These are phyloP conservation scores for Blastomyces emzantsi DNA, from an alignment of 2,329 filamentous ascomycete genomes.

Conservation along the genomic window DNA sequence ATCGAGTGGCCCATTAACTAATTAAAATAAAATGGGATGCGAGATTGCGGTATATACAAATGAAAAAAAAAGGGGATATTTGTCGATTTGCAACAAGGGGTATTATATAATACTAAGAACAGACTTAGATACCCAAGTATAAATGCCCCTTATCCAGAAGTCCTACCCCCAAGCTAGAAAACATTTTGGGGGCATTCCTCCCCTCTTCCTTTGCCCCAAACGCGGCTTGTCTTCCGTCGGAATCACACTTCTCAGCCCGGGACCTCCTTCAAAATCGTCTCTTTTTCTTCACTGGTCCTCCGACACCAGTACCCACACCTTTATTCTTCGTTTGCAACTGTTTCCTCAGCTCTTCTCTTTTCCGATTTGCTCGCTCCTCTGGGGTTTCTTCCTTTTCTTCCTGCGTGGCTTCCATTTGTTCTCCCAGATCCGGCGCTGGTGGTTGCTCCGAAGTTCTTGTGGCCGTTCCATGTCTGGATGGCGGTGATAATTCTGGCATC, in stretches of 20 bases:
- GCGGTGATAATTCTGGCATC: neutral
- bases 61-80: neutral
- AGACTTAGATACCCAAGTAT: neutral
- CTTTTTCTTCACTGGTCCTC: constrained; percentile 46
- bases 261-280: constrained; percentile 40
- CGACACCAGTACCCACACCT: constrained; percentile 28
- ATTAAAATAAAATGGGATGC: too few species aligned
- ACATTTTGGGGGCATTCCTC: neutral
- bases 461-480: neutral
- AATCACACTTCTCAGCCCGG: neutral
- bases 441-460: neutral
- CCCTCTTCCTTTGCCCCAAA: neutral
- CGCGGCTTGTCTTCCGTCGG: neutral
- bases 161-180: neutral
- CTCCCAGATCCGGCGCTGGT: constrained; percentile 9
- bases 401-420: constrained; percentile 15
- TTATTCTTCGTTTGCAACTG: constrained; percentile 41
- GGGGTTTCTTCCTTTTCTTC: constrained; percentile 32
- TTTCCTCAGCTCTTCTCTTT: constrained; percentile 48
- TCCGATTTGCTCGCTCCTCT: constrained; percentile 47
- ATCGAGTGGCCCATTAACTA: too few species aligned
- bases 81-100: neutral
- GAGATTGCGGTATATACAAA: too few species aligned
- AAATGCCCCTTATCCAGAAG: neutral
- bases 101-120: too few species aligned